These are phyloP conservation scores for Balakata baccata DNA, from an alignment of 345 rosid species.

Conservation along the genomic window DNA sequence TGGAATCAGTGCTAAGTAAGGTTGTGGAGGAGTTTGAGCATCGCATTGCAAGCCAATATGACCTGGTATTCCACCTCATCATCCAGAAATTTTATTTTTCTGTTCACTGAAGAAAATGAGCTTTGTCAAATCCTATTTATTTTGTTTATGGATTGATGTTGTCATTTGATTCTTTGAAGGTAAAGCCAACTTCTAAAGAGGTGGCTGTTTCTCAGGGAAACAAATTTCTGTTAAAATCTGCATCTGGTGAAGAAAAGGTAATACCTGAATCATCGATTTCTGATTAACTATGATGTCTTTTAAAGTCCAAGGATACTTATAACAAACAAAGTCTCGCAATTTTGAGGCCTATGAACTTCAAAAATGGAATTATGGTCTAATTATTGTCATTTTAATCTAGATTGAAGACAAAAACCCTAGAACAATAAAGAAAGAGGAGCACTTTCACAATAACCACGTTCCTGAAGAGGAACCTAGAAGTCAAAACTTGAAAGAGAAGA, in stretches of 20 bases:
- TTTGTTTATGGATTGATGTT: slow-evolving; percentile 7
- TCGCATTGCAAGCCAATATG: slow-evolving; percentile 64
- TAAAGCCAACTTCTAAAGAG: slow-evolving; percentile 43
- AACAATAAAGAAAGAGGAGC: slow-evolving; percentile 47
- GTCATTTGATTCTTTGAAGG: slow-evolving; percentile 33
- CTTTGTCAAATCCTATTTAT: not conserved
- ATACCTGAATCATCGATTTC: slow-evolving; percentile 18
- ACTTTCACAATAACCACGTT: slow-evolving; percentile 32
- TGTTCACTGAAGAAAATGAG: slow-evolving; percentile 17
- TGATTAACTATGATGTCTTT: not conserved
- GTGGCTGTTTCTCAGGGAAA: slow-evolving; percentile 39
- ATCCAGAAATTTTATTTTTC: slow-evolving; percentile 8
- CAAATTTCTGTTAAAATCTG: slow-evolving; percentile 44
- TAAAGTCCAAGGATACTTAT: not conserved
- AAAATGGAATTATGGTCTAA: not conserved
- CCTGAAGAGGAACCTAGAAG: slow-evolving; percentile 49
- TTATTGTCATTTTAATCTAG: slow-evolving; percentile 32
- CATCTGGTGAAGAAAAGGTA: slow-evolving; percentile 55
- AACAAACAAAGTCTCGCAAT: not conserved
- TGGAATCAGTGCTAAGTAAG: slow-evolving; percentile 86
- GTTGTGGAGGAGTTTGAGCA: slow-evolving; percentile 83
- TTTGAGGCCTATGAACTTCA: not conserved
- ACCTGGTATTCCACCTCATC: slow-evolving; percentile 45
- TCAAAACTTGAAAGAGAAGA: slow-evolving; percentile 44
- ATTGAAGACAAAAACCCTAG: slow-evolving; percentile 50